Evolutionary conservation across 176 grass and related monocot species (phyloP).

Genomic region (Bonia amplexicaulis): DNA sequence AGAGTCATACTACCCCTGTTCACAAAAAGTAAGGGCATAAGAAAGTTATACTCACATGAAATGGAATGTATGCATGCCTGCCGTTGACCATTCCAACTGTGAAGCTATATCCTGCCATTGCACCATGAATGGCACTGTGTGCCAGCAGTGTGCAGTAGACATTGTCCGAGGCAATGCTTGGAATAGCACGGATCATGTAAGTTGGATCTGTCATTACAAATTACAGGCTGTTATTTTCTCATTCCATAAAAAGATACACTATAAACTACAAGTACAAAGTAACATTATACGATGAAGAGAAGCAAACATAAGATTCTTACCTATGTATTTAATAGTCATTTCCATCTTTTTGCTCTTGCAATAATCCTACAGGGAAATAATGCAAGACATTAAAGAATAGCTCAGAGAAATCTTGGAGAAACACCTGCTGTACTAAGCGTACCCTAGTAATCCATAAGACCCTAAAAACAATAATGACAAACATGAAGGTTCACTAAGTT

Average conservation of each 20-base stretch:
- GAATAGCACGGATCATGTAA: slow-evolving; percentile 97
- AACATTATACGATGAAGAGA: background rate
- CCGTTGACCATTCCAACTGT: slow-evolving; percentile 84
- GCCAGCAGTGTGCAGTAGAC: slow-evolving; percentile 91
- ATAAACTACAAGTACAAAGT: slow-evolving; percentile 18
- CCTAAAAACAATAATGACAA: background rate
- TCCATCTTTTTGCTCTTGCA: slow-evolving; percentile 70
- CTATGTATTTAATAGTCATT: slow-evolving; percentile 99
- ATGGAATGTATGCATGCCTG: slow-evolving; percentile 90
- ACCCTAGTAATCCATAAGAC: background rate
- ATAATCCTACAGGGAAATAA: slow-evolving; percentile 39
- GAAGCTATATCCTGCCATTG: slow-evolving; percentile 99
- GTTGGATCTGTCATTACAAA: slow-evolving; percentile 80
- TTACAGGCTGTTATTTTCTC: background rate
- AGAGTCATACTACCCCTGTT: background rate
- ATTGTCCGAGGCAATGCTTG: slow-evolving; percentile 93
- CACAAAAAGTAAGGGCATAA: background rate
- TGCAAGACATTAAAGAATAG: background rate
- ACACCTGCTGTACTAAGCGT: background rate
- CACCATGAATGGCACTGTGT: slow-evolving; percentile 93
- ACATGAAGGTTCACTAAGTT: background rate
- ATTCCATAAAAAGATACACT: background rate
- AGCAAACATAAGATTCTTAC: slow-evolving; percentile 27
- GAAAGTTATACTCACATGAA: slow-evolving; percentile 71
- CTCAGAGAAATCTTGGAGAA: background rate